Evolutionary conservation across 768 basidiomycete genomes (phyloP).

Genomic region (Cystoderma amianthinum): DNA sequence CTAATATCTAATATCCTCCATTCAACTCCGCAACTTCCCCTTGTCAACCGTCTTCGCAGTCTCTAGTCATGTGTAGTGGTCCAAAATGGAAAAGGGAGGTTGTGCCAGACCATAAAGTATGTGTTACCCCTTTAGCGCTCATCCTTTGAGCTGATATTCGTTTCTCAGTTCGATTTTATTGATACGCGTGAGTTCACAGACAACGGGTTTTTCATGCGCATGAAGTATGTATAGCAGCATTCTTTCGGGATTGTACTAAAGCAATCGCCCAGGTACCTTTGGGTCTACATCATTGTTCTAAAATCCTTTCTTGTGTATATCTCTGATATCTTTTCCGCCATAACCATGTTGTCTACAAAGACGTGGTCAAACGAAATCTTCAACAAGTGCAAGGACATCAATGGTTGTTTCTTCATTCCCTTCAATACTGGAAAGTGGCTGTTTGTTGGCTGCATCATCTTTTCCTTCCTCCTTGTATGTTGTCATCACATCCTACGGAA

Average conservation of each 20-base stretch:
- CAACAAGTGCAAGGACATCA: slow-evolving; percentile 52
- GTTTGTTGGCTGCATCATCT: slow-evolving; percentile 96
- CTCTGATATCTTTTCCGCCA: slow-evolving; percentile 95
- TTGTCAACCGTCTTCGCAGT: slow-evolving; percentile 14
- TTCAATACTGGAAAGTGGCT: slow-evolving; percentile 92
- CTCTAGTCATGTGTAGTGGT: slow-evolving; percentile 49
- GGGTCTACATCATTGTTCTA: slow-evolving; percentile 88
- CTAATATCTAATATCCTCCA: slow-evolving; percentile 10
- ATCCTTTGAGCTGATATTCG: slow-evolving; percentile 13
- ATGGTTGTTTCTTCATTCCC: slow-evolving; percentile 78
- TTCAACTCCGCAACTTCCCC: slow-evolving; percentile 11
- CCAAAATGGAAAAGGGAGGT: slow-evolving; percentile 95
- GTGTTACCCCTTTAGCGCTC: slow-evolving; percentile 7
- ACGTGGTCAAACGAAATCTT: slow-evolving; percentile 93
- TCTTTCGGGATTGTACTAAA: background rate
- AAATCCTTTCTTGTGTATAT: slow-evolving; percentile 96
- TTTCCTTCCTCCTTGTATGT: slow-evolving; percentile 90
- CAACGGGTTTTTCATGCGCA: slow-evolving; percentile 78
- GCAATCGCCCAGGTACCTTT: slow-evolving; percentile 62
- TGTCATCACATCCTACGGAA: background rate
- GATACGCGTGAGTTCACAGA: slow-evolving; percentile 90
- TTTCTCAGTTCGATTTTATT: slow-evolving; percentile 86
- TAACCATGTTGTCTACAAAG: slow-evolving; percentile 90
- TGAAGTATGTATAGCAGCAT: slow-evolving; percentile 51
- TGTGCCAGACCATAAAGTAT: slow-evolving; percentile 95